These are phyloP conservation scores for Penicillium sp. DNA, from an alignment of 2,329 filamentous ascomycete species.

Conservation along the genomic window DNA sequence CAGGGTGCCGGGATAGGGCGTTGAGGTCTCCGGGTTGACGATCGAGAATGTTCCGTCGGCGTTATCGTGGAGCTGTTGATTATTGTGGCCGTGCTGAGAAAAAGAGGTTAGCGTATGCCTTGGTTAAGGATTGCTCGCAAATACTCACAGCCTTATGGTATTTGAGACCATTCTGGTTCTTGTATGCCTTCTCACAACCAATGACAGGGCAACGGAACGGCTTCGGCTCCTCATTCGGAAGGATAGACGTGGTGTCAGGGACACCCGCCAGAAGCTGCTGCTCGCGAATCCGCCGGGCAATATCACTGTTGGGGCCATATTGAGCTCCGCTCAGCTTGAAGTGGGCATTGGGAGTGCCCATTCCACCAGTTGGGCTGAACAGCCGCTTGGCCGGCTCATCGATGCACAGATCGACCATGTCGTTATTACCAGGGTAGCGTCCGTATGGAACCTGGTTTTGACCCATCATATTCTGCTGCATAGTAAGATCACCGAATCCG, in stretches of 20 bases:
- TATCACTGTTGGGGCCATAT: slow-evolving; percentile 74
- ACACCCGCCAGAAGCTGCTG: slow-evolving; percentile 64
- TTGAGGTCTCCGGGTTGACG: slow-evolving; percentile 91
- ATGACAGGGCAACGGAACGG: slow-evolving; percentile 98
- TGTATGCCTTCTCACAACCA: slow-evolving; percentile 98
- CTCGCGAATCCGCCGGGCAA: slow-evolving; percentile 66
- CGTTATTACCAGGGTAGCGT: slow-evolving; percentile 47
- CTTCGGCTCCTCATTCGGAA: slow-evolving; percentile 85
- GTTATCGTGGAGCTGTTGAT: slow-evolving; percentile 94
- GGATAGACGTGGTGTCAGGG: slow-evolving; percentile 49
- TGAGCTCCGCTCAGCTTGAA: slow-evolving; percentile 75
- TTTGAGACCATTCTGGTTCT: slow-evolving; percentile 98
- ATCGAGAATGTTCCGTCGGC: slow-evolving; percentile 97
- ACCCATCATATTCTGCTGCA: slow-evolving; percentile 52
- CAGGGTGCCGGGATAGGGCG: slow-evolving; percentile 90
- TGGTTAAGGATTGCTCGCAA: slow-evolving; percentile 29
- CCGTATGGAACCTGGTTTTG: slow-evolving; percentile 45
- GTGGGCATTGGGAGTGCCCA: slow-evolving; percentile 67
- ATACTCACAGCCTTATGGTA: slow-evolving; percentile 70
- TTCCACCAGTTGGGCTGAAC: slow-evolving; percentile 79
- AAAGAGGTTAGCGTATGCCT: slow-evolving; percentile 10
- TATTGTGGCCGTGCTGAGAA: slow-evolving; percentile 81
- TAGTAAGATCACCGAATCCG: slow-evolving; percentile 63
- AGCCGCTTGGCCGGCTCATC: slow-evolving; percentile 93
- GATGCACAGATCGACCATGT: slow-evolving; percentile 68